Evolutionary conservation across 495 filamentous ascomycete genomes (phyloP).

Genomic region (Mycothermus thermophilus): DNA sequence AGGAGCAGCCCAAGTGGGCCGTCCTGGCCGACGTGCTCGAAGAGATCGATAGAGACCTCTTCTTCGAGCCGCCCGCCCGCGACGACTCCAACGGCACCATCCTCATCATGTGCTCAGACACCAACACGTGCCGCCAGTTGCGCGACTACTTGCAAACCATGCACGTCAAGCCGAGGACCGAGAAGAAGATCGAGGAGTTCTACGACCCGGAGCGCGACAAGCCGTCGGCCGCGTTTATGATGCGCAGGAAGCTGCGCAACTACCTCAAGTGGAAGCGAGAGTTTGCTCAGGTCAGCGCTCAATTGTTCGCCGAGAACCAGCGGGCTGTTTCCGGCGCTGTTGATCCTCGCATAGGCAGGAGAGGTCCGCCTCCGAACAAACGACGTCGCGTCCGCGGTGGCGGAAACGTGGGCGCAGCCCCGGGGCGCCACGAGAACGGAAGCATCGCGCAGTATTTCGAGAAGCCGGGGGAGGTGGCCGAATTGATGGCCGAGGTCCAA

Average conservation of each 20-base stretch:
- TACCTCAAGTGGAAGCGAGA: slow-evolving; percentile 89
- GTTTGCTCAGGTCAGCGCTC: slow-evolving; percentile 68
- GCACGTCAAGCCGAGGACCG: slow-evolving; percentile 51
- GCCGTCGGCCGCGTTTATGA: slow-evolving; percentile 70
- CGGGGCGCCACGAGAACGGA: slow-evolving; percentile 35
- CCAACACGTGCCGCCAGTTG: slow-evolving; percentile 75
- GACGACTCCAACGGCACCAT: slow-evolving; percentile 85
- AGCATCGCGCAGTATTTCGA: slow-evolving; percentile 38
- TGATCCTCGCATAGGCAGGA: slow-evolving; percentile 32
- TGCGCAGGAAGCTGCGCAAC: slow-evolving; percentile 72
- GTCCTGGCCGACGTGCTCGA: slow-evolving; percentile 73
- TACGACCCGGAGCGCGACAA: slow-evolving; percentile 37
- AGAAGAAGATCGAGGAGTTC: slow-evolving; percentile 23
- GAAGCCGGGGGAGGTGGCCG: slow-evolving; percentile 34
- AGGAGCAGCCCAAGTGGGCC: slow-evolving; percentile 91
- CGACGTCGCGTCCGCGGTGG: slow-evolving; percentile 81
- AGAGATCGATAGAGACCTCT: slow-evolving; percentile 85
- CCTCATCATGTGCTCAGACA: slow-evolving; percentile 88
- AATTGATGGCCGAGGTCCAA: slow-evolving; percentile 53
- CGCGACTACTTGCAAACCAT: slow-evolving; percentile 85
- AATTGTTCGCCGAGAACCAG: slow-evolving; percentile 62
- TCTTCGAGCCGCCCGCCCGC: slow-evolving; percentile 58
- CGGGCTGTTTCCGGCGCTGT: slow-evolving; percentile 55
- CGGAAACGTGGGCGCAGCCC: slow-evolving; percentile 36
- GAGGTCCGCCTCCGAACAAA: slow-evolving; percentile 64